Base-by-base conservation (phyloP, 257 asterid genomes). In the Euphrasia confusa region DNA sequence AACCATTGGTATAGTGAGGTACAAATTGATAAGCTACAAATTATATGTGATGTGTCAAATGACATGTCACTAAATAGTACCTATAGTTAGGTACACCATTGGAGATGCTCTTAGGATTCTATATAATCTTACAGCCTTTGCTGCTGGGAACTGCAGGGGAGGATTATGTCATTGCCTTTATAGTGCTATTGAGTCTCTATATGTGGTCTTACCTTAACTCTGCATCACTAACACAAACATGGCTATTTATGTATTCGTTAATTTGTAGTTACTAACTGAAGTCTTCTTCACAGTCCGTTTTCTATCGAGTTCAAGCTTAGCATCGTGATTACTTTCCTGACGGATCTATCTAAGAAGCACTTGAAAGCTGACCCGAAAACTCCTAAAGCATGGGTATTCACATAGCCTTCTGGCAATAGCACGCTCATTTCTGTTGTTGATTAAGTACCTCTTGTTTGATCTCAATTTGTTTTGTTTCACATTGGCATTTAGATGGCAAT, bases 251-350 rank as follows among this genome's bases (percentile, higher is more conserved):
- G 10, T 40, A 7, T 40, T 40, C 2, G 13, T 12, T 0, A 39
- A 33, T 48, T 50, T 44, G 35, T 15, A 57, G 47, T 63, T 63
- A 37, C 50, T 48, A 63, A 65, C 54, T 28, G 55, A 53, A 7
- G 3, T 60, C 59, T 39, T 66, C 63, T 64, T 42, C 70, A 79
- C 83, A 88, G 96, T 63, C 93, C 96, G 57, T 88, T 88, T 67
- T 88, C 96, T 17, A 45, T 88, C 17, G 96, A 85, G 82, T 88
- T 85, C 86, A 89, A 84, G 79, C 77, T 80, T 65, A 69, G 80
- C 56, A 73, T 89, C 39, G 83, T 66, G 67, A 74, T 89, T 42
- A 86, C 90, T 54, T 89, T 89, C 71, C 67, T 48, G 64, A 78
- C 90, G 7, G 87, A 74, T 76, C 71, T 72, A 66, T 64, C 80